These are phyloP conservation scores for Scenedesmus sp. DNA, from an alignment of 163 green algal species.

Conservation along the genomic window DNA sequence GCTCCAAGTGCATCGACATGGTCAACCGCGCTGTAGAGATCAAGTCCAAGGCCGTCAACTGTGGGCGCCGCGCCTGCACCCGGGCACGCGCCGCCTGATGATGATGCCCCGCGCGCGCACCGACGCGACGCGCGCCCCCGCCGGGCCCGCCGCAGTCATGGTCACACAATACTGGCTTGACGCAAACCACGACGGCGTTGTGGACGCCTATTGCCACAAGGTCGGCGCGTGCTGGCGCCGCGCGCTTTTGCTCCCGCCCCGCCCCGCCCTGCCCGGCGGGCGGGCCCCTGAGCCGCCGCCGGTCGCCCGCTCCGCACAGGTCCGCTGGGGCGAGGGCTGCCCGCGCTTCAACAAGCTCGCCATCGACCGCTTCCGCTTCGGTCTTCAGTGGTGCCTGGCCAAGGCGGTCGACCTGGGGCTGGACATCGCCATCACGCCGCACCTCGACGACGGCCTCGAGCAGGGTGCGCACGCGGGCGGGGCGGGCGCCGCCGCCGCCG, in stretches of 20 bases:
- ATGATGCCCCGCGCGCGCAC: no score
- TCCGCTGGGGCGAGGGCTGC: conserved; percentile 14
- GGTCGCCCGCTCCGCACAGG: no score
- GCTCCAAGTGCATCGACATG: conserved; percentile 32
- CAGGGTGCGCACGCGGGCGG: not conserved
- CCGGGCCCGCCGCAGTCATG: not conserved
- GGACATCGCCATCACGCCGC: conserved; percentile 28
- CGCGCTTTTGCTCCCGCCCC: not conserved
- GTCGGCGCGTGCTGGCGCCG: not conserved
- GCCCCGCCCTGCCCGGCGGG: no score
- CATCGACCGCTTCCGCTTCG: conserved; percentile 42
- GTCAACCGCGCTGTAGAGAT: conserved; percentile 14
- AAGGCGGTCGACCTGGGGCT: conserved; percentile 32
- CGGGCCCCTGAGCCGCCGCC: no score
- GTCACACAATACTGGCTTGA: conserved; percentile 32
- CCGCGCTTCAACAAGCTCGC: conserved; percentile 20
- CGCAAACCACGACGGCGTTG: conserved; percentile 22
- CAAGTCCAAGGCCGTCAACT: conserved; percentile 26
- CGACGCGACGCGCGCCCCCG: no score
- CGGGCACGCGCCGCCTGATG: no score
- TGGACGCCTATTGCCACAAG: conserved; percentile 43
- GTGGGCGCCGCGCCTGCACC: not conserved
- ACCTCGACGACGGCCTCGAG: conserved; percentile 37
- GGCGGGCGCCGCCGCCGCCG: no score
- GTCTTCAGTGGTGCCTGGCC: conserved; percentile 33